Percentiles rank a stretch among this genome's conserved stretches.
phyloP scores from a whole-genome alignment of 768 basidiomycete genomes.

The Cystobasidium onofrii region DNA sequence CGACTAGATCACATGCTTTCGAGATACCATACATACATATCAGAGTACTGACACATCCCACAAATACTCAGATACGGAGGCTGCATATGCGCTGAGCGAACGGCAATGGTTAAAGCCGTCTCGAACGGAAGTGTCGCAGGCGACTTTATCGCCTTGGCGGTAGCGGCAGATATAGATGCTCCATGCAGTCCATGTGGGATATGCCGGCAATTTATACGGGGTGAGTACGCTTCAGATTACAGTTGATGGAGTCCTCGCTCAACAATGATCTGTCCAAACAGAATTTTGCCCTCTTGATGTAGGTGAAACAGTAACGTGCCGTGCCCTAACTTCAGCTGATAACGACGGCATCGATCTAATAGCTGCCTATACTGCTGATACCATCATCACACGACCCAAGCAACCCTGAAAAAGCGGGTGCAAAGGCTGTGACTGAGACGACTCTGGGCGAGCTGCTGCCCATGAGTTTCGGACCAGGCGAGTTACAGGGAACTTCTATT shows the following conservation, averaged over 20 bases:
- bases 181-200: constrained; percentile 81
- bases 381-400: constrained; percentile 52
- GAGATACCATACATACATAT: too few species aligned
- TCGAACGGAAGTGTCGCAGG: constrained; percentile 57
- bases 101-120: constrained; percentile 86
- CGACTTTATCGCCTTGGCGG: constrained; percentile 71
- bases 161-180: constrained; percentile 63
- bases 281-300: constrained; percentile 66
- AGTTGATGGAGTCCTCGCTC: too few species aligned
- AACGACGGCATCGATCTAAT: not conserved
- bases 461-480: constrained; percentile 78
- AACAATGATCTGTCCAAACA: not conserved
- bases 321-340: not conserved
- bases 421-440: constrained; percentile 51
- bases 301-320: not conserved
- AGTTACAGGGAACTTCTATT: constrained; percentile 48
- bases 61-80: constrained; percentile 53
- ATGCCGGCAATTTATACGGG: constrained; percentile 65
- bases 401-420: constrained; percentile 49
- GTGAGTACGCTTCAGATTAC: not conserved
- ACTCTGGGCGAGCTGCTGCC: constrained; percentile 70
- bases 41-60: not conserved
- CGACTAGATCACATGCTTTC: not conserved
- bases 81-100: constrained; percentile 88
- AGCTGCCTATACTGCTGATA: constrained; percentile 63